phyloP scores from a whole-genome alignment of 2,329 filamentous ascomycete genomes.

The Amylocarpus encephaloides region DNA sequence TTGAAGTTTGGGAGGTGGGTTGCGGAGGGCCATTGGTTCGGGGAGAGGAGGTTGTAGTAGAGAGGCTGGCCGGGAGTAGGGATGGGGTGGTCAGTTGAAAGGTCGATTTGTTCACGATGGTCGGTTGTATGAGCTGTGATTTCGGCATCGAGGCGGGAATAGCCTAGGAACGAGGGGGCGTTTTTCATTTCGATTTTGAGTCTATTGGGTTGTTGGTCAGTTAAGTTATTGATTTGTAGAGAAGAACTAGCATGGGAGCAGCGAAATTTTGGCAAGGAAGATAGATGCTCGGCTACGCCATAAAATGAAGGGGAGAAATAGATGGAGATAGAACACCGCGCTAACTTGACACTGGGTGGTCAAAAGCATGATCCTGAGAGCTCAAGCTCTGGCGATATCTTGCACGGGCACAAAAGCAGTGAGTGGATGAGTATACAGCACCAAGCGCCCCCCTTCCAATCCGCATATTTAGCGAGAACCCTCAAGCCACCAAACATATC shows the following conservation, averaged over 20 bases:
- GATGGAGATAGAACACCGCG: too few species aligned
- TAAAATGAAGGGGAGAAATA: too few species aligned
- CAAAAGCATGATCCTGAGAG: too few species aligned
- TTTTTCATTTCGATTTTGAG: constrained; percentile 69
- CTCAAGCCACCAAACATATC: too few species aligned
- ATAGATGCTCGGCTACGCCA: too few species aligned
- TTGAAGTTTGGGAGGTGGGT: constrained; percentile 61
- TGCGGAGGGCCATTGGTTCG: constrained; percentile 70
- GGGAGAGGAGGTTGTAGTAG: constrained; percentile 71
- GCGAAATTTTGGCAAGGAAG: too few species aligned
- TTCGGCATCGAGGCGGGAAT: constrained; percentile 59
- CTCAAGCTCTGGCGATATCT: too few species aligned
- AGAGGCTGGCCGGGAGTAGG: constrained; percentile 57
- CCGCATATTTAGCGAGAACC: too few species aligned
- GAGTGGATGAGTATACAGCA: too few species aligned
- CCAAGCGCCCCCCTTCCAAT: too few species aligned
- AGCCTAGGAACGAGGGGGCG: constrained; percentile 64
- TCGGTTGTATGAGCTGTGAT: constrained; percentile 70
- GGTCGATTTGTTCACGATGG: constrained; percentile 80
- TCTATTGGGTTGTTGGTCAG: constrained; percentile 32
- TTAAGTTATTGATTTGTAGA: background rate
- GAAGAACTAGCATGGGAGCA: background rate
- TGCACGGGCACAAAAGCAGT: too few species aligned
- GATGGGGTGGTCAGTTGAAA: constrained; percentile 69
- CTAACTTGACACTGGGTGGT: too few species aligned